A percentile compares a stretch with the other conserved stretches of the same genome.
Evolutionary conservation across 345 rosid species (phyloP).

Genomic region (sweet orange (Citrus sinensis)): DVS_A1.0 CM039165.1:35230001-35230500

Average conservation of each 20-base stretch:
- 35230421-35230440: conserved; percentile 51
- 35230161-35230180: conserved; percentile 89
- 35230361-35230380: conserved; percentile 77
- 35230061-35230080: background rate
- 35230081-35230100: background rate
- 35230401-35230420: conserved; percentile 94
- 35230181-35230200: conserved; percentile 91
- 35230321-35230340: conserved; percentile 49
- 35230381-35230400: conserved; percentile 92
- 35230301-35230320: conserved; percentile 89
- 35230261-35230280: conserved; percentile 63
- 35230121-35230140: conserved; percentile 6
- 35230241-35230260: conserved; percentile 69
- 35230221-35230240: conserved; percentile 79
- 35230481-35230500: background rate
- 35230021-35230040: background rate
- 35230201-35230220: conserved; percentile 92
- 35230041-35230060: background rate
- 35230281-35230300: conserved; percentile 41
- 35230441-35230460: background rate
- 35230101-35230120: background rate
- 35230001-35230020: background rate
- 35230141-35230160: conserved; percentile 94
- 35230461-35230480: conserved; percentile 21
- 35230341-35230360: conserved; percentile 51